Evolutionary conservation across 176 grass and related monocot species (phyloP).

Genomic region (Hsuehochloa calcarea): DNA sequence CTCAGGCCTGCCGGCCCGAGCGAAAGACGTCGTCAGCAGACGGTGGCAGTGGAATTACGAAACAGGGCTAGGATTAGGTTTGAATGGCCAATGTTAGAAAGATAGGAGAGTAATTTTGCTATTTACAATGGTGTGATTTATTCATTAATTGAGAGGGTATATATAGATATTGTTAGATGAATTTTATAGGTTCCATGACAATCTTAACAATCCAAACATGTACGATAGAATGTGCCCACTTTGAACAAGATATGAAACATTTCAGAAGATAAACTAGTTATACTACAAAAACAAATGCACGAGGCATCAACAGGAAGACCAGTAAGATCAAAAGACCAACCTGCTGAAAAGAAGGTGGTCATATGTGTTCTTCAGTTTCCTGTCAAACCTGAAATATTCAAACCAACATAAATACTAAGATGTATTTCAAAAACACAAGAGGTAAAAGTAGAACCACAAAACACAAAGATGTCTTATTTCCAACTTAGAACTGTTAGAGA

Average conservation of each 20-base stretch:
- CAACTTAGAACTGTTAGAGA: too few relatives aligned
- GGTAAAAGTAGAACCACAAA: constrained; percentile 19
- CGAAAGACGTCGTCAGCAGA: too few relatives aligned
- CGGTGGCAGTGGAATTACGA: too few relatives aligned
- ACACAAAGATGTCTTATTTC: constrained; percentile 16
- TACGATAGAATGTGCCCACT: neutral
- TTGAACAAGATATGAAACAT: constrained; percentile 16
- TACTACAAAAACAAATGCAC: constrained; percentile 19
- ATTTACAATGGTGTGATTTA: too few relatives aligned
- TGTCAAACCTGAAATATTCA: constrained; percentile 78
- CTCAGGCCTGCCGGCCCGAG: too few relatives aligned
- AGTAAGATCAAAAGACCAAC: constrained; percentile 33
- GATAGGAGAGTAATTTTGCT: too few relatives aligned
- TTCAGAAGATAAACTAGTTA: constrained; percentile 11
- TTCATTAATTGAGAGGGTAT: too few relatives aligned
- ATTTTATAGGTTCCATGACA: too few relatives aligned
- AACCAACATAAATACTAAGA: constrained; percentile 33
- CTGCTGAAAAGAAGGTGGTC: constrained; percentile 99
- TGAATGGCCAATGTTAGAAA: too few relatives aligned
- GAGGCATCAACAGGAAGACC: constrained; percentile 7
- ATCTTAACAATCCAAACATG: neutral
- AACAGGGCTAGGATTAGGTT: too few relatives aligned
- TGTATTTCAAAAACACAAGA: constrained; percentile 1
- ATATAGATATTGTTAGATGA: too few relatives aligned
- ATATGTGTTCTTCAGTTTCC: constrained; percentile 90